Evolutionary conservation across 106 monocot species (phyloP), one percentile per base, ranked within the genome.

Genomic region (Alisma plantagoaquatica): DNA sequence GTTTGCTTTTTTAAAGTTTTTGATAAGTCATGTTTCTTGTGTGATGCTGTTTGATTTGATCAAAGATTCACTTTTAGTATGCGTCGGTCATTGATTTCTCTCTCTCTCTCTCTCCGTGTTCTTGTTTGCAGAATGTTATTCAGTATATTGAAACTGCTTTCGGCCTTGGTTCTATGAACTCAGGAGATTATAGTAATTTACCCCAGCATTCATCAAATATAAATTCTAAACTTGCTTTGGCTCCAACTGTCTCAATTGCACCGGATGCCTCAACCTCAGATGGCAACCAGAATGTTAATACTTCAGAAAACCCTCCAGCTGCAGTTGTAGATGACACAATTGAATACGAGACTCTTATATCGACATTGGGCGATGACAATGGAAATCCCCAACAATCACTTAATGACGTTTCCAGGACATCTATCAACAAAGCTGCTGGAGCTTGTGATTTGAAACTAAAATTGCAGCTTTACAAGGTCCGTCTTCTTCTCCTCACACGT

Each of bases 341-440:
- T 22, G 91, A 92, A 31, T 92, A 79, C 63, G 92, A 92, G 61
- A 87, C 58, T 51, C 65, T 92, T 30, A 63, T 77, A 42, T 92
- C 87, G 24, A 77, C 69, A 22, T 54, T 83, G 35, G 92, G 80
- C 38, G 48, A 46, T 23, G 54, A 60, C 18, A 61, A 42, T 18
- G 26, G 55, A 23, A 27, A 30, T 28, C 43, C 26, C 21, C 31
- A 60, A 55, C 1, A 7, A 0, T 46, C 57, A 14, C n/a, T n/a
- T n/a, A 35, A 47, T 55, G 46, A 67, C 8, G 12, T 49, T 47
- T 54, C 35, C 24, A 51, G 31, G 23, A 27, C n/a, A 43, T 8
- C 53, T 22, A 18, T 10, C 27, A 49, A 49, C 7, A 31, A 27
- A 45, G 22, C 43, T 29, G 31, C 18, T 30, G 19, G 32, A 10